phyloP scores from a whole-genome alignment of 805 yeast species.

The Maudiozyma pseudohumilis region DNA sequence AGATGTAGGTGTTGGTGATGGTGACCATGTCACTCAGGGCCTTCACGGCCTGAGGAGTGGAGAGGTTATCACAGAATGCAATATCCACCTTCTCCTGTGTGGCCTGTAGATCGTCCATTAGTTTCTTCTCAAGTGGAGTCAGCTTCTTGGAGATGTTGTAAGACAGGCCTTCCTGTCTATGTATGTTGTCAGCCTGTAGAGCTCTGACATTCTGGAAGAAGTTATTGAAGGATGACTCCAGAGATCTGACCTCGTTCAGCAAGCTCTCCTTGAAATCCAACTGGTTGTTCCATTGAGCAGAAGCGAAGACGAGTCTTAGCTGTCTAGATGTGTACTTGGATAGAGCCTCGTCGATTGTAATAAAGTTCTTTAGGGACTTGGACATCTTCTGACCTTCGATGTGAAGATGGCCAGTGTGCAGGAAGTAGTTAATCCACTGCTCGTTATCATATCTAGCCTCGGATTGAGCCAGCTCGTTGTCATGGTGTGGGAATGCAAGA shows the following conservation, averaged over 20 bases:
- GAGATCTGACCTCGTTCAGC: constrained; percentile 62
- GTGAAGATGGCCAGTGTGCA: constrained; percentile 96
- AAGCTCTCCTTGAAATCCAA: constrained; percentile 84
- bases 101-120: constrained; percentile 39
- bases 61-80: constrained; percentile 81
- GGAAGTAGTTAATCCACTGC: constrained; percentile 95
- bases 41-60: constrained; percentile 68
- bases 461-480: constrained; percentile 93
- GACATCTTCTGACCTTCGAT: constrained; percentile 99
- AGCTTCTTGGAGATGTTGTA: constrained; percentile 57
- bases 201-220: constrained; percentile 87
- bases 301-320: constrained; percentile 80
- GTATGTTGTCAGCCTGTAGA: constrained; percentile 53
- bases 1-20: constrained; percentile 61
- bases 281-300: constrained; percentile 87
- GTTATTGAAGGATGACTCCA: constrained; percentile 67
- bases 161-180: constrained; percentile 29
- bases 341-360: constrained; percentile 87
- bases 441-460: constrained; percentile 83
- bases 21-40: constrained; percentile 58
- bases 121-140: constrained; percentile 42
- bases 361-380: constrained; percentile 87
- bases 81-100: constrained; percentile 55
- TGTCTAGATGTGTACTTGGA: constrained; percentile 64
- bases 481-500: constrained; percentile 97